Evolutionary conservation across 2,329 filamentous ascomycete species (phyloP), one percentile per base, ranked within the genome.

Genomic region (Fusarium pseudograminearum): DNA sequence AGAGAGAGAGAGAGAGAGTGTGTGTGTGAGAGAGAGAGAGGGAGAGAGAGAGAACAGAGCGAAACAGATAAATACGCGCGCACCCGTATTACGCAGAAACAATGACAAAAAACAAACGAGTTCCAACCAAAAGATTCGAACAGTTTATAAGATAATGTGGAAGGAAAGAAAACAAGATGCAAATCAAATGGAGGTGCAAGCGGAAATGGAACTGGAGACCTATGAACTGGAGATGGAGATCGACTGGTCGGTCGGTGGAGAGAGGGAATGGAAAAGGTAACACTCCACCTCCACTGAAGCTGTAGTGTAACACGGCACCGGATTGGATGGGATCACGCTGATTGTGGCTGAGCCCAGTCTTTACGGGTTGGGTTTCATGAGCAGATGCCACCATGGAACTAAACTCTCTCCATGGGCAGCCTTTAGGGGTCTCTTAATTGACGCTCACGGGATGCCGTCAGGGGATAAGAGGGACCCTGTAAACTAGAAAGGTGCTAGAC

Each of bases 321-420:
- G 57, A 62, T 54, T 61, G 47, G 48, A 58, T 45, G 33, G 62
- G 47, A 48, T 71, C 69, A 65, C 51, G 68, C 56, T 71, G 65
- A 62, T 52, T 71, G 69, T 71, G 69, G 69, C 69, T 71, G 69
- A 71, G 66, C 42, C 28, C 24, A 31, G 40, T 34, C 61, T 45
- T 62, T 26, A 51, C 24, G 48, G 48, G 44, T 45, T 44, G 54
- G 61, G 60, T 65, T 59, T 46, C 47, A 55, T 67, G 44, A 55
- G 47, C 48, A 53, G 36, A 48, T 34, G 57, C 60, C 50, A 65
- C 55, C 38, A 61, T 34, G 30, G 18, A 59, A 53, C 53, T 65
- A 38, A 59, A 31, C 16, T 53, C 45, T 38, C 45, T 38, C 36
- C 24, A 50, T n/a, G 22, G 34, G 34, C 41, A 41, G 36, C 44